phyloP scores from a whole-genome alignment of 1,284 basidiomycete species.

The Erythrobasidium hasegawianum region DNA sequence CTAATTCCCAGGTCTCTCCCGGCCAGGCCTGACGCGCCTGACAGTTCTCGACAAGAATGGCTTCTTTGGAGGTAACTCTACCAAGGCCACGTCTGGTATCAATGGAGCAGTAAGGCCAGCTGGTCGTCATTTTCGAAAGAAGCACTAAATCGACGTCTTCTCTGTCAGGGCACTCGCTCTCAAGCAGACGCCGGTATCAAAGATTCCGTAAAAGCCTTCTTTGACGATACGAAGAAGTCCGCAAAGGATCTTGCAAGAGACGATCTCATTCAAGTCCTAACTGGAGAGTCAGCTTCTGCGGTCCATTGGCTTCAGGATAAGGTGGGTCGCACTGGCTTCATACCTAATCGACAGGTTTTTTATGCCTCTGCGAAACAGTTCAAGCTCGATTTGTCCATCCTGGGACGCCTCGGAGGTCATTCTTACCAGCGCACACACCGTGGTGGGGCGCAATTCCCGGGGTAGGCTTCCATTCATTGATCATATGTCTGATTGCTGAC shows the following conservation, averaged over 20 bases:
- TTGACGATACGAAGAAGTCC: conserved; percentile 92
- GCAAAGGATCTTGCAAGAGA: conserved; percentile 93
- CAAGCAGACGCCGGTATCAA: conserved; percentile 70
- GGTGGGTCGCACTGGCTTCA: conserved; percentile 67
- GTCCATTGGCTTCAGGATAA: conserved; percentile 90
- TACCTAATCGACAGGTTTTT: too few species aligned
- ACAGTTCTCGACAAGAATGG: conserved; percentile 87
- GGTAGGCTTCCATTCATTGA: conserved; percentile 10
- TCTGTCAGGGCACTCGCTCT: conserved; percentile 59
- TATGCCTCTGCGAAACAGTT: too few species aligned
- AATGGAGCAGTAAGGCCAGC: conserved; percentile 49
- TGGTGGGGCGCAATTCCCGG: conserved; percentile 55
- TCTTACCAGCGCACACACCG: conserved; percentile 69
- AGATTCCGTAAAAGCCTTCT: conserved; percentile 61
- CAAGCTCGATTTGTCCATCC: conserved; percentile 86
- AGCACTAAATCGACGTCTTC: conserved; percentile 44
- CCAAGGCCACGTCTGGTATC: conserved; percentile 66
- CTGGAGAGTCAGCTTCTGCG: conserved; percentile 88
- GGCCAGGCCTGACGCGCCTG: too few species aligned
- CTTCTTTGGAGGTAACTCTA: conserved; percentile 66
- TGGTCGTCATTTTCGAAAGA: conserved; percentile 81
- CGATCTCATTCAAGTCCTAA: conserved; percentile 91
- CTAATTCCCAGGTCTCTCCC: too few species aligned
- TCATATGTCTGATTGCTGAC: background rate
- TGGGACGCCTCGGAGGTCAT: conserved; percentile 92